phyloP scores from a whole-genome alignment of 768 basidiomycete species.

The Xerocomellus amylosporus region DNA sequence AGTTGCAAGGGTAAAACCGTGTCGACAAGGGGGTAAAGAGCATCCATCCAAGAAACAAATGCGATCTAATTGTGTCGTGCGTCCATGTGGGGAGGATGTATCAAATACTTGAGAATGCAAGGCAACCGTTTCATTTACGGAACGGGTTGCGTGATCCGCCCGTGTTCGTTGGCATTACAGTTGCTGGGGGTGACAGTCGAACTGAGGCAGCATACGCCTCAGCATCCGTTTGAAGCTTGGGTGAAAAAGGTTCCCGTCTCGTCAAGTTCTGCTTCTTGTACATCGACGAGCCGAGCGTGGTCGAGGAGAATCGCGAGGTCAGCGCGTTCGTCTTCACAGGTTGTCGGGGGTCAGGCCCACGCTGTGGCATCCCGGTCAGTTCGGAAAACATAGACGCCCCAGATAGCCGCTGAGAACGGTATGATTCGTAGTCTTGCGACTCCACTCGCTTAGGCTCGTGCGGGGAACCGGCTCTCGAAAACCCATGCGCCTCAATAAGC shows the following conservation, averaged over 20 bases:
- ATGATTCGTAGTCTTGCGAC: slow-evolving; percentile 19
- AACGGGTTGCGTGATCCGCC: slow-evolving; percentile 56
- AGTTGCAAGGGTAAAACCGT: slow-evolving; percentile 13
- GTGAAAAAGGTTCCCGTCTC: slow-evolving; percentile 26
- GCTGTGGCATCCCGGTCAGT: slow-evolving; percentile 59
- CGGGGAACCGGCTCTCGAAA: slow-evolving; percentile 42
- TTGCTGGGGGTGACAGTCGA: slow-evolving; percentile 31
- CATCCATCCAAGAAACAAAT: slow-evolving; percentile 3
- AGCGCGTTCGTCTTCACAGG: slow-evolving; percentile 53
- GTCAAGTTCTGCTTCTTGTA: slow-evolving; percentile 30
- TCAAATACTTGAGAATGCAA: slow-evolving; percentile 6
- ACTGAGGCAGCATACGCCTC: slow-evolving; percentile 56
- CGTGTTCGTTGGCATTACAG: slow-evolving; percentile 39
- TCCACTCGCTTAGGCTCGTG: slow-evolving; percentile 26
- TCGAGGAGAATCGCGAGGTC: slow-evolving; percentile 48
- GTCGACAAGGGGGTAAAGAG: slow-evolving; percentile 5
- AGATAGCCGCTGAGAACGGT: slow-evolving; percentile 38
- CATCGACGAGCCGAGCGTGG: slow-evolving; percentile 41
- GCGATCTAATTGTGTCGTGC: slow-evolving; percentile 18
- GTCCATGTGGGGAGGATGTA: slow-evolving; percentile 27
- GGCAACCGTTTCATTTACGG: slow-evolving; percentile 36
- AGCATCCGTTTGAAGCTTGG: slow-evolving; percentile 49
- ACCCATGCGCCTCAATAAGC: slow-evolving; percentile 45
- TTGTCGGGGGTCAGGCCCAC: slow-evolving; percentile 69
- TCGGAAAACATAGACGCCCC: slow-evolving; percentile 65